Conservation (phyloP, 805 yeast genomes). For the Suhomyces canberraensis region DNA sequence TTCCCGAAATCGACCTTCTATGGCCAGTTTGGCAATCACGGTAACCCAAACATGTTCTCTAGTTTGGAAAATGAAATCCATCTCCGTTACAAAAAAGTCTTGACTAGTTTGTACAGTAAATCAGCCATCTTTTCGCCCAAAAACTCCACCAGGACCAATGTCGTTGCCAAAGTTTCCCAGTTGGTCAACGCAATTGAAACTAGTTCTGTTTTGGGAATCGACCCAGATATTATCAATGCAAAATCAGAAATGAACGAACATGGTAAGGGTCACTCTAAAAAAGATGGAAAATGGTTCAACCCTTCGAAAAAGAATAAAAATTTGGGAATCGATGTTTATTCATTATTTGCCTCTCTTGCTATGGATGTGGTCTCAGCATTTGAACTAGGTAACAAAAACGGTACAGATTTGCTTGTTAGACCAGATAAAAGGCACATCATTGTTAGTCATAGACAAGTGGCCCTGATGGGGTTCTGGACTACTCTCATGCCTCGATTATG, state of each 20-base stretch:
- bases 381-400: slow-evolving; percentile 51
- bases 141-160: slow-evolving; percentile 23
- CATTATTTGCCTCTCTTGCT: slow-evolving; percentile 66
- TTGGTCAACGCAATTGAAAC: slow-evolving; percentile 24
- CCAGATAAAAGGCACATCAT: slow-evolving; percentile 37
- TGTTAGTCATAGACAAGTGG: slow-evolving; percentile 45
- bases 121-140: slow-evolving; percentile 29
- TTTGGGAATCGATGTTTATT: slow-evolving; percentile 52
- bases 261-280: slow-evolving; percentile 29
- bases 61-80: slow-evolving; percentile 49
- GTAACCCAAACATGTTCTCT: slow-evolving; percentile 58
- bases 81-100: slow-evolving; percentile 30
- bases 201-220: slow-evolving; percentile 28
- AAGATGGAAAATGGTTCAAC: slow-evolving; percentile 31
- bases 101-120: slow-evolving; percentile 33
- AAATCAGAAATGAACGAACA: slow-evolving; percentile 27
- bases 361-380: slow-evolving; percentile 66
- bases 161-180: slow-evolving; percentile 26
- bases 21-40: slow-evolving; percentile 57
- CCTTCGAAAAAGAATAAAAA: slow-evolving; percentile 17
- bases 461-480: slow-evolving; percentile 65
- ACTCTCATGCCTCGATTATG: slow-evolving; percentile 57
- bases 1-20: slow-evolving; percentile 58
- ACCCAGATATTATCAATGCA: slow-evolving; percentile 35
- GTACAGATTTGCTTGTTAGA: slow-evolving; percentile 43